Base-by-base conservation (phyloP, 805 yeast genomes). In the Schizosaccharomyces cryophilus region DNA sequence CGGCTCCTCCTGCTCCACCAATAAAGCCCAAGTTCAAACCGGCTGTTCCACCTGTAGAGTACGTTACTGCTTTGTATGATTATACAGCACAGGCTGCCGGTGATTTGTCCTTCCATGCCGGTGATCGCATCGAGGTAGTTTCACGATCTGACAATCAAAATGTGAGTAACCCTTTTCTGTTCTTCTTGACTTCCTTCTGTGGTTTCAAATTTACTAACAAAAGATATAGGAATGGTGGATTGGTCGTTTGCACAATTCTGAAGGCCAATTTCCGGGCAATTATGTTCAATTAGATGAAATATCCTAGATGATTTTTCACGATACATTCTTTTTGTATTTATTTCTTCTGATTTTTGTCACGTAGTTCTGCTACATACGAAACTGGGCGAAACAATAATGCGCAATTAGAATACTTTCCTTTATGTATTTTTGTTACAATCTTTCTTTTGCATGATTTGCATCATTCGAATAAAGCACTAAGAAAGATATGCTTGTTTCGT, bases 181-280 rank as follows among this genome's bases (percentile, higher is more conserved):
- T 35, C 21, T 48, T 19, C 17, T n/a, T 3, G 15, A 31, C 24
- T 38, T 42, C 24, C 17, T 21, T 51, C 17, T 26, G n/a, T 19
- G 26, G 26, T 24, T 2, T 6, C 9, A 24, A 45, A 19, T 45
- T 45, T 45, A 45, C 56, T 51, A 51, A 51, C n/a, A n/a, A 1
- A 24, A 11, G n/a, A 7, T 48, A 35, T 51, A 29, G 56, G 98
- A 95, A 5, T 93, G 98, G 98, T 93, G 98, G 98, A 87, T 96
- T 0, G 98, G 98, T 15, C 73, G 77, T 48, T 74, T 78, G 64
- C 86, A 87, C 66, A 96, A 96, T 7, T 83, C 77, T 63, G 82
- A 84, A 63, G 98, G 98, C 62, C 84, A 83, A 11, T 93, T 94
- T 75, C 98, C 98, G 5, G 98, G 96, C 9, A 93, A 90, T 69